phyloP scores from a whole-genome alignment of 2,329 filamentous ascomycete genomes.

The Amphichorda felina region DNA sequence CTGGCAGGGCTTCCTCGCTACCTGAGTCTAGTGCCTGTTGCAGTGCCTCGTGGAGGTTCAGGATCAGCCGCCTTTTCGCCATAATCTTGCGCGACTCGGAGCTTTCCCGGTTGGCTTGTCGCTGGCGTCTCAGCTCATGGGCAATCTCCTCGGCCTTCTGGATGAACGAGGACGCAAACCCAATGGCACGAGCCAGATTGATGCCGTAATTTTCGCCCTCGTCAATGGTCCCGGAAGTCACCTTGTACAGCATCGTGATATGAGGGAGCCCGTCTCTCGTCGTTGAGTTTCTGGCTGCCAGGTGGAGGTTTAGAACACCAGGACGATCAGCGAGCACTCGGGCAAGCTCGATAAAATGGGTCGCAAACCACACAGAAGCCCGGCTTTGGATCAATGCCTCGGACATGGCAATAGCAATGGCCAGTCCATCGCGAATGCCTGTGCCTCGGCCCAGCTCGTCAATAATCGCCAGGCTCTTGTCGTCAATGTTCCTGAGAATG shows the following conservation, averaged over 20 bases:
- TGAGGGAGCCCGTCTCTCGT: conserved; percentile 37
- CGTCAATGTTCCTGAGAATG: conserved; percentile 73
- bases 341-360: conserved; percentile 79
- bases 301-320: conserved; percentile 74
- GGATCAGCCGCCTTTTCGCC: conserved; percentile 58
- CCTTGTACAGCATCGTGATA: conserved; percentile 82
- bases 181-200: conserved; percentile 63
- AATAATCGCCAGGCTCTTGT: conserved; percentile 67
- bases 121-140: conserved; percentile 43
- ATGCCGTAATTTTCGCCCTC: conserved; percentile 69
- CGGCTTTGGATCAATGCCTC: conserved; percentile 74
- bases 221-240: conserved; percentile 58
- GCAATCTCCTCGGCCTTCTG: conserved; percentile 57
- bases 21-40: conserved; percentile 52
- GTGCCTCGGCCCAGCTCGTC: conserved; percentile 91
- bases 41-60: conserved; percentile 62
- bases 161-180: conserved; percentile 57
- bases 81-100: conserved; percentile 46
- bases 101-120: conserved; percentile 44
- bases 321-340: conserved; percentile 61
- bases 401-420: conserved; percentile 81
- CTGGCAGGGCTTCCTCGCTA: conserved; percentile 45
- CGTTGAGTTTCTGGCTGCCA: conserved; percentile 54
- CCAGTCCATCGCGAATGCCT: conserved; percentile 75
- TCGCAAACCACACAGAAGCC: conserved; percentile 83